Conservation (phyloP, 2,329 filamentous ascomycete genomes). For the Xylariaceae sp. region DNA sequence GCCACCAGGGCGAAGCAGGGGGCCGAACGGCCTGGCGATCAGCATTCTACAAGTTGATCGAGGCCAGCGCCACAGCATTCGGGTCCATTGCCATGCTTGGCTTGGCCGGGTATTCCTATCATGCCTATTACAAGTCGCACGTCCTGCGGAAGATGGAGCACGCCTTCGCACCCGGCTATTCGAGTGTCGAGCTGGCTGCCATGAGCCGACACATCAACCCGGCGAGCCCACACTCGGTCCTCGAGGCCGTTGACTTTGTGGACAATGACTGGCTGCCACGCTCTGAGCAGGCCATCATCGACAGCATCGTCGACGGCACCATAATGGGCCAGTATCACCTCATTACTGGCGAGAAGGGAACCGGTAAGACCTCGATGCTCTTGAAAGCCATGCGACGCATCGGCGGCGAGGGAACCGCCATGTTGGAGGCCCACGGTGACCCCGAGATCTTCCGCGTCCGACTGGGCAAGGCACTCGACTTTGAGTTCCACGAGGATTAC, state of each 20-base stretch:
- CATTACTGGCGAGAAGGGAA: constrained; percentile 88
- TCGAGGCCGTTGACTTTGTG: constrained; percentile 9
- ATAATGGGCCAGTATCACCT: constrained; percentile 79
- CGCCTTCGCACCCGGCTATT: constrained; percentile 64
- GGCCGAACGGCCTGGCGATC: constrained; percentile 5
- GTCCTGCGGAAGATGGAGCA: constrained; percentile 69
- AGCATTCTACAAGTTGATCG: constrained; percentile 24
- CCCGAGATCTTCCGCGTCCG: constrained; percentile 89
- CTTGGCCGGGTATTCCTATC: constrained; percentile 33
- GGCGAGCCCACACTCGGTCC: constrained; percentile 14
- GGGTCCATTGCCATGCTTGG: constrained; percentile 28
- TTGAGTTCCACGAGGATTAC: constrained; percentile 94
- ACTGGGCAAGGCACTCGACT: constrained; percentile 86
- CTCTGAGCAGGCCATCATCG: constrained; percentile 72
- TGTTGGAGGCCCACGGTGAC: constrained; percentile 94
- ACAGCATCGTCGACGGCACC: constrained; percentile 71
- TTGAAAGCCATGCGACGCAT: constrained; percentile 88
- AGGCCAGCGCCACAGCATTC: constrained; percentile 28
- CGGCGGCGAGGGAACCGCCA: constrained; percentile 78
- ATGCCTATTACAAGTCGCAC: constrained; percentile 55
- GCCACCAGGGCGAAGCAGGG: background rate
- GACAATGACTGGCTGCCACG: constrained; percentile 58
- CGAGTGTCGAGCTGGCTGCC: constrained; percentile 55
- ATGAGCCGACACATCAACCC: constrained; percentile 29
- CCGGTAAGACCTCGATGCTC: constrained; percentile 92